Conservation (phyloP, 805 yeast species). For the Starmera quercuum region DNA sequence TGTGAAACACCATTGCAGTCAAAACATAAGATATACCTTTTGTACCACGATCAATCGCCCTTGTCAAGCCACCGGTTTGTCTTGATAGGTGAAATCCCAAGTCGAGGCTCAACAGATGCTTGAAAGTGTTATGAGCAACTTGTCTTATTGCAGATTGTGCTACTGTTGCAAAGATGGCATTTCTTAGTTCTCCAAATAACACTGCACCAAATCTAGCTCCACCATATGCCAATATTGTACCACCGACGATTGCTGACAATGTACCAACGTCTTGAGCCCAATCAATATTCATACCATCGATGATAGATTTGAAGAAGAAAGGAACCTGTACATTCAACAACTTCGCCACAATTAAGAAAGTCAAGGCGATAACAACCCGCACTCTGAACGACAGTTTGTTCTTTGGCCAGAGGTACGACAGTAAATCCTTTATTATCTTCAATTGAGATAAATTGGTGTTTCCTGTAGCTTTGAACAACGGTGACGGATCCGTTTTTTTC, state of each 20-base stretch:
- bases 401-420: conserved; percentile 78
- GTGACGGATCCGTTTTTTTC: too few relatives aligned
- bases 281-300: conserved; percentile 90
- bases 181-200: conserved; percentile 86
- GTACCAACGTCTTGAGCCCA: conserved; percentile 64
- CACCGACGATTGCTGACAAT: conserved; percentile 57
- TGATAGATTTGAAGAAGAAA: conserved; percentile 79
- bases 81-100: conserved; percentile 81
- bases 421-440: conserved; percentile 52
- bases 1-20: conserved; percentile 96
- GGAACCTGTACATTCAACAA: conserved; percentile 93
- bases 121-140: conserved; percentile 84
- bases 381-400: conserved; percentile 55
- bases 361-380: conserved; percentile 70
- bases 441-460: conserved; percentile 26
- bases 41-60: conserved; percentile 97
- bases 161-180: conserved; percentile 92
- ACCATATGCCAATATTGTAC: conserved; percentile 79
- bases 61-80: conserved; percentile 92
- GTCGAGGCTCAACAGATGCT: conserved; percentile 77
- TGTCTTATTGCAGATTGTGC: conserved; percentile 90
- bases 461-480: background rate
- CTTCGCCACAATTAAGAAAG: conserved; percentile 72
- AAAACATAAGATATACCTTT: conserved; percentile 93
- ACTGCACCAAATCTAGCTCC: conserved; percentile 93